phyloP scores from a whole-genome alignment of 495 filamentous ascomycete genomes.

The Collariella sp. region DNA sequence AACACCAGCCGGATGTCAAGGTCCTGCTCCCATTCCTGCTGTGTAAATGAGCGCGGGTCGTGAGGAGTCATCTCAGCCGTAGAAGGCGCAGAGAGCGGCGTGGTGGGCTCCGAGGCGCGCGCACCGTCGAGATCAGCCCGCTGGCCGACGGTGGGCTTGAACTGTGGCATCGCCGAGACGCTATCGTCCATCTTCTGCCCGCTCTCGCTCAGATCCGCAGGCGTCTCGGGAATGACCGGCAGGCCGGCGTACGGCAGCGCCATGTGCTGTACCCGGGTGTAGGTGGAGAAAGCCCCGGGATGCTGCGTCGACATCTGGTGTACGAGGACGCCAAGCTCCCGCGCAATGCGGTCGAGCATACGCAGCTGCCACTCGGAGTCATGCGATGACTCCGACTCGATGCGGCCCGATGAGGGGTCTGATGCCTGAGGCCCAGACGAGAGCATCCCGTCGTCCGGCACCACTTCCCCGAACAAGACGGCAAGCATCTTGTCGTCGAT shows the following conservation, averaged over 20 bases:
- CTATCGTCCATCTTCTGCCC: constrained; percentile 16
- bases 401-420: constrained; percentile 18
- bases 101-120: constrained; percentile 12
- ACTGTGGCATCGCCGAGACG: constrained; percentile 31
- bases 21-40: constrained; percentile 82
- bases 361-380: constrained; percentile 62
- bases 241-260: constrained; percentile 49
- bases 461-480: constrained; percentile 76
- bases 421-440: constrained; percentile 36
- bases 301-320: constrained; percentile 63
- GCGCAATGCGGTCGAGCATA: constrained; percentile 74
- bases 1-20: constrained; percentile 84
- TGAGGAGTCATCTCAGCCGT: constrained; percentile 3
- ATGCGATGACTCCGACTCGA: constrained; percentile 28
- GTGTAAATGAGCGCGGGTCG: constrained; percentile 31
- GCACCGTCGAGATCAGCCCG: constrained; percentile 23
- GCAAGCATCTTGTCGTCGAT: constrained; percentile 79
- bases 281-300: constrained; percentile 71
- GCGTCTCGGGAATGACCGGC: constrained; percentile 44
- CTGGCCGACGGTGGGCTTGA: constrained; percentile 41
- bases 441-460: constrained; percentile 51
- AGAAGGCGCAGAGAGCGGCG: constrained; percentile 7
- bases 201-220: constrained; percentile 22
- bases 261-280: constrained; percentile 46
- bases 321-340: constrained; percentile 75